phyloP scores from a whole-genome alignment of 176 grass and related monocot genomes.

The Carex parvula region DNA sequence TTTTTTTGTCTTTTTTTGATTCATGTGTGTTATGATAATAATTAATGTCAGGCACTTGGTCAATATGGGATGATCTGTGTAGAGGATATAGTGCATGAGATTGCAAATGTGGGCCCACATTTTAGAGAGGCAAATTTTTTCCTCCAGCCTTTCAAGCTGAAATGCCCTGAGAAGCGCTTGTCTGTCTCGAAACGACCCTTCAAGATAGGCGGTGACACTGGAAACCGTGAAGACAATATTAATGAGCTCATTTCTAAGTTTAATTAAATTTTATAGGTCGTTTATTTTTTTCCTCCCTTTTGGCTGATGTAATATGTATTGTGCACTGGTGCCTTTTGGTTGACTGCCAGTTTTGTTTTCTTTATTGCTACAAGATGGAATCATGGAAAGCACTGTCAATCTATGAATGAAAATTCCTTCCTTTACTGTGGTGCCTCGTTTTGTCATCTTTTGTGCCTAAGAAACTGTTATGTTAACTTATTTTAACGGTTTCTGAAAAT shows the following conservation, averaged over 20 bases:
- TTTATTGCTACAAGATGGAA: not conserved
- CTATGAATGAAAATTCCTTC: not conserved
- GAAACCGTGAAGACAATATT: constrained; percentile 73
- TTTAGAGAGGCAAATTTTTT: constrained; percentile 72
- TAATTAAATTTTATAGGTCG: constrained; percentile 36
- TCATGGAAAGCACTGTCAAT: not conserved
- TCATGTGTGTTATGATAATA: not conserved
- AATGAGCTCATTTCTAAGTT: constrained; percentile 66
- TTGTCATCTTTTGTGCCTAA: not conserved
- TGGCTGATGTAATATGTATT: not conserved
- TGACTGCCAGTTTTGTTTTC: not conserved
- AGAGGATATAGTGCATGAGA: constrained; percentile 65
- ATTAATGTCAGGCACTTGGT: constrained; percentile 39
- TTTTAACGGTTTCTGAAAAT: not conserved
- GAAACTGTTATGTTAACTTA: not conserved
- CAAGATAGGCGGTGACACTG: constrained; percentile 52
- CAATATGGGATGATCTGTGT: constrained; percentile 64
- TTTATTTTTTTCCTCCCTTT: not conserved
- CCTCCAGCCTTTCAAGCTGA: constrained; percentile 73
- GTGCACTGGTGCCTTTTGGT: not conserved
- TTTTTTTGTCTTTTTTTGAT: not conserved
- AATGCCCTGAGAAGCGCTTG: constrained; percentile 51
- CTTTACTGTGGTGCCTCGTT: not conserved
- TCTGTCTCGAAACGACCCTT: constrained; percentile 69
- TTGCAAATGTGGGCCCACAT: constrained; percentile 56